These are phyloP conservation scores for Pulicaria dysenterica DNA, from an alignment of 129 eudicot genomes.

Conservation along the genomic window DNA sequence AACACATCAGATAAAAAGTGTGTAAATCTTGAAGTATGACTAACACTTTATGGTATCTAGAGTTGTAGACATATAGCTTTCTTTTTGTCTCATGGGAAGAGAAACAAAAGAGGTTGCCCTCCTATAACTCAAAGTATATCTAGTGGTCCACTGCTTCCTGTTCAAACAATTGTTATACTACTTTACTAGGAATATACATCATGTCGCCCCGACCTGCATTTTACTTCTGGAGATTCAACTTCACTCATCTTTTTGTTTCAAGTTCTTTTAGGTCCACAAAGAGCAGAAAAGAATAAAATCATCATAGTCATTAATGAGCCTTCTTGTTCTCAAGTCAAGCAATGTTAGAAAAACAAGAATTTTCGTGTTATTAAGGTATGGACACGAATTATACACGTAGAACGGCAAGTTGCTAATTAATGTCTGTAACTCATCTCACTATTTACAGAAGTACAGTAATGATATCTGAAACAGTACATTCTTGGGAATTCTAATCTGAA, in stretches of 20 bases:
- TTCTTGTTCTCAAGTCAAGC: no score
- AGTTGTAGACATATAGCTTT: slow-evolving; percentile 35
- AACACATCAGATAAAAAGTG: slow-evolving; percentile 23
- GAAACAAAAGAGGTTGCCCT: slow-evolving; percentile 37
- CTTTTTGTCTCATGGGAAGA: slow-evolving; percentile 32
- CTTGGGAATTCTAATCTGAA: slow-evolving; percentile 7
- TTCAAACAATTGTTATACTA: slow-evolving; percentile 33
- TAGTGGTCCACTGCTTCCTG: slow-evolving; percentile 36
- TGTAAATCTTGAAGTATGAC: slow-evolving; percentile 31
- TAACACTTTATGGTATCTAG: slow-evolving; percentile 44
- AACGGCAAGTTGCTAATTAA: slow-evolving; percentile 15
- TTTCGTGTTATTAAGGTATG: background rate
- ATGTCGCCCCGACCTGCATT: slow-evolving; percentile 22
- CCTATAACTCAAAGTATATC: slow-evolving; percentile 52
- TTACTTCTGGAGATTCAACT: slow-evolving; percentile 25
- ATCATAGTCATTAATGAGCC: background rate
- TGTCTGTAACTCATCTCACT: slow-evolving; percentile 11
- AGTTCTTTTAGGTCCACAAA: slow-evolving; percentile 5
- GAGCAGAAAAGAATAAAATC: background rate
- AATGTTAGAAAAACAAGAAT: no score
- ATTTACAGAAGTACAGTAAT: slow-evolving; percentile 5
- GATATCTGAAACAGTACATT: slow-evolving; percentile 18
- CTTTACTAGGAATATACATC: slow-evolving; percentile 31
- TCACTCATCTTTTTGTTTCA: slow-evolving; percentile 12
- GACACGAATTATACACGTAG: slow-evolving; percentile 5